Percentiles rank a stretch among this genome's conserved stretches.
Evolutionary conservation across 2,329 filamentous ascomycete genomes (phyloP).

Genomic region (Ophiosphaerella narmari): DNA sequence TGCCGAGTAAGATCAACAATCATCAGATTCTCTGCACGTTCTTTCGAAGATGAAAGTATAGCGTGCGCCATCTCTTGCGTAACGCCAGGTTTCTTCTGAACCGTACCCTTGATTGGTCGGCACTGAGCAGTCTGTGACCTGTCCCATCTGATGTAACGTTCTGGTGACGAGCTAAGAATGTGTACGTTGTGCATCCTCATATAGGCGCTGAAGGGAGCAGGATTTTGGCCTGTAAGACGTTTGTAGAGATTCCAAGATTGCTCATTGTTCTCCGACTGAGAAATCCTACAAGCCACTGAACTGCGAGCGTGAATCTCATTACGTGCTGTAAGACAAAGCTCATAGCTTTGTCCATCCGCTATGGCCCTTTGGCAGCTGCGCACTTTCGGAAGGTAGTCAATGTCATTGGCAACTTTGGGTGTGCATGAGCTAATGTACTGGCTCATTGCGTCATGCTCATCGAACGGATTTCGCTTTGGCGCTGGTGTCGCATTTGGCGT

Average conservation of each 20-base stretch:
- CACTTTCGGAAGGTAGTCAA: slow-evolving; percentile 69
- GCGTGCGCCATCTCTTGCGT: slow-evolving; percentile 73
- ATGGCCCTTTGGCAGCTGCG: slow-evolving; percentile 71
- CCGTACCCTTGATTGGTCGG: slow-evolving; percentile 95
- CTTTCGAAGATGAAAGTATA: slow-evolving; percentile 80
- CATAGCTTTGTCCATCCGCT: slow-evolving; percentile 79
- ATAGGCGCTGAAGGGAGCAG: slow-evolving; percentile 84
- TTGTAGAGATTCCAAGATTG: slow-evolving; percentile 72
- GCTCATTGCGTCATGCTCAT: slow-evolving; percentile 29
- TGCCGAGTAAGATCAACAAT: slow-evolving; percentile 96
- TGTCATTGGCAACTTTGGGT: slow-evolving; percentile 13
- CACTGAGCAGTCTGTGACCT: slow-evolving; percentile 70
- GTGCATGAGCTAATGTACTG: slow-evolving; percentile 33
- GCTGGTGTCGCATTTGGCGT: slow-evolving; percentile 34
- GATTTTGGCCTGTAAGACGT: slow-evolving; percentile 70
- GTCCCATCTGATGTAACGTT: slow-evolving; percentile 80
- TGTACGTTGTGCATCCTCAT: slow-evolving; percentile 67
- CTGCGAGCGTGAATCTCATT: slow-evolving; percentile 60
- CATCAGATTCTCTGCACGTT: slow-evolving; percentile 96
- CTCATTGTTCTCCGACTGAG: slow-evolving; percentile 39
- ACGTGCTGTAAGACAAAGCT: slow-evolving; percentile 80
- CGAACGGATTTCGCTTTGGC: slow-evolving; percentile 37
- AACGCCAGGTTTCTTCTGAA: slow-evolving; percentile 72
- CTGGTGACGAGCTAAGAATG: slow-evolving; percentile 81
- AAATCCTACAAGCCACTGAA: slow-evolving; percentile 27